phyloP scores from a whole-genome alignment of 306 rosid species.

The Begonia masoniana region DNA sequence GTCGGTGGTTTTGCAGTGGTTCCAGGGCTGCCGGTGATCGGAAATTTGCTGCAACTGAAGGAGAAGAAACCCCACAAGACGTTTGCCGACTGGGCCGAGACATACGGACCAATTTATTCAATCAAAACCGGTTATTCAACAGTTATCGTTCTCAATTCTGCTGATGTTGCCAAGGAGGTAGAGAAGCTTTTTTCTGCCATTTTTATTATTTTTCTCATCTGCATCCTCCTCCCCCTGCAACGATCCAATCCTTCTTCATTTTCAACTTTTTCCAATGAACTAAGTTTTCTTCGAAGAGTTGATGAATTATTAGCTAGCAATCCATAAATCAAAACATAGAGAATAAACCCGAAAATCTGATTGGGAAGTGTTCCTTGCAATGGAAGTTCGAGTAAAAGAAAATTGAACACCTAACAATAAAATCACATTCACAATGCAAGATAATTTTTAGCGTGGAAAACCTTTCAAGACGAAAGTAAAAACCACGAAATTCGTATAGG shows the following conservation, averaged over 20 bases:
- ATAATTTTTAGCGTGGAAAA: no score
- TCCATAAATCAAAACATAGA: no score
- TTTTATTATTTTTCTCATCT: slow-evolving; percentile 2
- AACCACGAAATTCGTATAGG: no score
- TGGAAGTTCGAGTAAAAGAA: no score
- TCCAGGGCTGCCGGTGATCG: slow-evolving; percentile 68
- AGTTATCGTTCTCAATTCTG: slow-evolving; percentile 63
- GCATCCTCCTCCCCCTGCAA: no score
- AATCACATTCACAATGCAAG: no score
- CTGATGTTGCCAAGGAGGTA: slow-evolving; percentile 73
- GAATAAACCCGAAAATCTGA: no score
- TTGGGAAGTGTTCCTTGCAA: no score
- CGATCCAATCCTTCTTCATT: not conserved
- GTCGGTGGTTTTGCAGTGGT: slow-evolving; percentile 36
- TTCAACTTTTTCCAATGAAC: not conserved
- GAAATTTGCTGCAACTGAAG: slow-evolving; percentile 81
- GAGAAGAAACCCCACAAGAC: slow-evolving; percentile 94
- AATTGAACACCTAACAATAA: no score
- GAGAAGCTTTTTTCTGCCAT: not conserved
- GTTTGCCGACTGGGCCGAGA: slow-evolving; percentile 51
- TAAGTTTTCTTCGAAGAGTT: no score
- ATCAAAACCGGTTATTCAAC: slow-evolving; percentile 76
- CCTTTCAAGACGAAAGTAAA: no score
- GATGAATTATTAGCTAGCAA: no score
- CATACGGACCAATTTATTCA: slow-evolving; percentile 66